Evolutionary conservation across 257 asterid species (phyloP), one percentile per base, ranked within the genome.

Genomic region (Solanum etuberosum): DNA sequence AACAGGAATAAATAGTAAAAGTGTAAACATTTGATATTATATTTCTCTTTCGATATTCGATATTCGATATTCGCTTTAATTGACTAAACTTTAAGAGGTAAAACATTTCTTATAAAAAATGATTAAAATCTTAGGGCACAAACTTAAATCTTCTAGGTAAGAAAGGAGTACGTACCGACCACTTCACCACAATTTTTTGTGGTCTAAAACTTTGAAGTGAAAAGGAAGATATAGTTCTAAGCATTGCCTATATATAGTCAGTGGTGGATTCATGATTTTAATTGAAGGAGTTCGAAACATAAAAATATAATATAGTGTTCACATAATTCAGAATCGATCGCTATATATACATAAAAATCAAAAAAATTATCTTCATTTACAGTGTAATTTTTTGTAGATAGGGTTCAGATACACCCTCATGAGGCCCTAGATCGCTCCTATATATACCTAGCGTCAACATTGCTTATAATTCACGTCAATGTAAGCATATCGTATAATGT

Each of bases 351-450:
- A 54, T 54, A 54, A 54, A 54, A 20, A 20, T 18, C 1, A 54
- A 54, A 54, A 34, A 20, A 54, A 7, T 1, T 20, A 7, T 54
- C 63, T 20, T 20, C 25, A 7, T 54, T 18, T 18, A 54, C 0
- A 1, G 0, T 12, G 2, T 14, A 5, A 2, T 20, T 18, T 0
- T 18, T 20, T 18, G 4, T 54, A 18, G n/a, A 54, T 54, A 0
- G 18, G 11, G 25, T 54, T 54, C 2, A 7, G n/a, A 1, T 54
- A 20, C 25, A 54, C 3, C 3, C 1, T 16, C 61, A 51, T 54
- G n/a, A 20, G 0, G 25, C 0, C 63, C 25, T 54, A 54, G 63
- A 20, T 54, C 25, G 25, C 63, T 20, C 25, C 63, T 18, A 16
- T 20, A 54, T 7, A 54, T 54, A 54, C 11, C 25, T 51, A 2